Evolutionary conservation across 1,139 yeast species (phyloP).

Genomic region (Geotrichum armillariae): DNA sequence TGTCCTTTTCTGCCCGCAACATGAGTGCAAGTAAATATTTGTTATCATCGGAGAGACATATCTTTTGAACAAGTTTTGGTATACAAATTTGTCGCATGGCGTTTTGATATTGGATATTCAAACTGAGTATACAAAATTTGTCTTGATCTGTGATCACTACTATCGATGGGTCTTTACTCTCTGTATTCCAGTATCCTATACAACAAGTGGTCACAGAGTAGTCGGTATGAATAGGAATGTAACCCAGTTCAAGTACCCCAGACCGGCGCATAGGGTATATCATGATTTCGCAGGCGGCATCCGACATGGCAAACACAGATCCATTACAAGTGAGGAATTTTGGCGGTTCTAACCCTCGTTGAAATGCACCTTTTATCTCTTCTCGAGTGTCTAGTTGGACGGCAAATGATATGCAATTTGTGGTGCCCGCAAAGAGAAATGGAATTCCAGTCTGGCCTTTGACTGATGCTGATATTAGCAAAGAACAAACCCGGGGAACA

Average conservation of each 20-base stretch:
- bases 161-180: neutral
- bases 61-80: neutral
- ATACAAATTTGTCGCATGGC: neutral
- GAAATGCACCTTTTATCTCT: neutral
- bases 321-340: neutral
- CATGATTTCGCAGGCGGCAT: neutral
- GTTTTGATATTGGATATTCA: neutral
- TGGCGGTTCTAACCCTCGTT: neutral
- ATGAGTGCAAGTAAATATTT: neutral
- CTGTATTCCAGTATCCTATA: neutral
- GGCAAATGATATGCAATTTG: neutral
- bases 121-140: neutral
- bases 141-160: neutral
- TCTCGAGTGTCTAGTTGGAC: neutral
- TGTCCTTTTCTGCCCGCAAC: neutral
- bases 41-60: neutral
- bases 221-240: neutral
- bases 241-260: no score
- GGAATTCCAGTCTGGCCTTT: neutral
- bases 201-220: neutral
- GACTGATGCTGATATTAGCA: neutral
- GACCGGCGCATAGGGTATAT: no score
- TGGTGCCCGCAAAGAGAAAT: neutral
- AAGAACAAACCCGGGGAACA: neutral
- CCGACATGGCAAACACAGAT: conserved; percentile 1